These are phyloP conservation scores for Ramicandelaber brevisporus DNA, from an alignment of 192 early-diverging fungal genomes.

Conservation along the genomic window DNA sequence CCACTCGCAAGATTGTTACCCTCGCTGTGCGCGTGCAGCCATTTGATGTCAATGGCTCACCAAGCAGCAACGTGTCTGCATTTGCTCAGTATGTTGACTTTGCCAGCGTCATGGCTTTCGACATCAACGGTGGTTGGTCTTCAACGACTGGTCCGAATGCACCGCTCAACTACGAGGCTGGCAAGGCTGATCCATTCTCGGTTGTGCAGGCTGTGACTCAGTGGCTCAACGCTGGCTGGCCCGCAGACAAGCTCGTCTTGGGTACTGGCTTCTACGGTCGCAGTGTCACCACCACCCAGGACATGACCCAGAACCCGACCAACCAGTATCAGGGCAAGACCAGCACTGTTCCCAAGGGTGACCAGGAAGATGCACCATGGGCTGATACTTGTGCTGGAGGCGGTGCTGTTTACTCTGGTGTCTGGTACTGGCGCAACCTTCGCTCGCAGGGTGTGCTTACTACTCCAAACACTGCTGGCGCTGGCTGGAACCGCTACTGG, in stretches of 20 bases:
- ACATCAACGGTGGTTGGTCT: slow-evolving; percentile 19
- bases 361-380: slow-evolving; percentile 24
- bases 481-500: slow-evolving; percentile 30
- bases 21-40: slow-evolving; percentile 22
- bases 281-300: slow-evolving; percentile 4
- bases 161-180: slow-evolving; percentile 7
- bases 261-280: slow-evolving; percentile 24
- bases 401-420: slow-evolving; percentile 17
- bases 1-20: slow-evolving; percentile 15
- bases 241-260: slow-evolving; percentile 15
- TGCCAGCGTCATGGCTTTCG: slow-evolving; percentile 32
- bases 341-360: slow-evolving; percentile 14
- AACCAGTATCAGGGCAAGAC: slow-evolving; percentile 1
- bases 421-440: slow-evolving; percentile 34
- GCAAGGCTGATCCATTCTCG: slow-evolving; percentile 3
- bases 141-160: slow-evolving; percentile 19
- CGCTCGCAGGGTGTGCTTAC: slow-evolving; percentile 20
- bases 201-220: slow-evolving; percentile 7
- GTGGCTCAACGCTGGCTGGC: slow-evolving; percentile 19
- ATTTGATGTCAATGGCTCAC: slow-evolving; percentile 12
- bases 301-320: slow-evolving; percentile 8
- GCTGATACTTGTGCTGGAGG: slow-evolving; percentile 18
- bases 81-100: slow-evolving; percentile 21
- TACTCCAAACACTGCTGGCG: slow-evolving; percentile 13
- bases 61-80: slow-evolving; percentile 14